phyloP scores from a whole-genome alignment of 2,329 filamentous ascomycete species.

The Pseudocercospora vitis region DNA sequence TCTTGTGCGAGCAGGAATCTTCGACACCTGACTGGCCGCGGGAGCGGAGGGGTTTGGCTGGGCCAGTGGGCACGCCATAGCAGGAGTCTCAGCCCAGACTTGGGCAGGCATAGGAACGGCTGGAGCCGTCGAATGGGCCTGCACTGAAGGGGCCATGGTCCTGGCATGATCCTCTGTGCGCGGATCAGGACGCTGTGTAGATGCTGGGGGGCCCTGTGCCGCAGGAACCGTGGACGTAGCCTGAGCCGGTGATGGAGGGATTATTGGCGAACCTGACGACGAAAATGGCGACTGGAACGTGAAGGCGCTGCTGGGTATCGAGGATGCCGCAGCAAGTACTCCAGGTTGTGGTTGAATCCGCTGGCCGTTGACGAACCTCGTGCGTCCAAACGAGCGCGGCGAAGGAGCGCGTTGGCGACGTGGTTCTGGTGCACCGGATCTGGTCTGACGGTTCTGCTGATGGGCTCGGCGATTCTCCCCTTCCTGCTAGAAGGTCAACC shows the following conservation, averaged over 20 bases:
- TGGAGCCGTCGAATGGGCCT: neutral
- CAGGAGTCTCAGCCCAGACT: no score
- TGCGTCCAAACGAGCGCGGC: constrained; percentile 4
- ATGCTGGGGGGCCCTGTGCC: neutral
- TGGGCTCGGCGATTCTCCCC: neutral
- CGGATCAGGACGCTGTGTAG: neutral
- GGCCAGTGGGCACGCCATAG: no score
- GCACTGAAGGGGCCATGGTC: neutral
- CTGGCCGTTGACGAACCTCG: constrained; percentile 5
- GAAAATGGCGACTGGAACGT: neutral
- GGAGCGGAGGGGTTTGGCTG: no score
- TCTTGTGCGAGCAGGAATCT: no score
- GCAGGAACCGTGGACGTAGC: neutral
- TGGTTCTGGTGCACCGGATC: neutral
- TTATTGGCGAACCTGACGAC: neutral
- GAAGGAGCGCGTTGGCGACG: constrained; percentile 8
- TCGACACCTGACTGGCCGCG: no score
- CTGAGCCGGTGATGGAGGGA: neutral
- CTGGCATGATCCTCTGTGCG: neutral
- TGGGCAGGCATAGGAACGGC: neutral
- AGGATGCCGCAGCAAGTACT: neutral
- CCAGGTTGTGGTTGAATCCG: constrained; percentile 1
- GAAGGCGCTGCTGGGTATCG: neutral
- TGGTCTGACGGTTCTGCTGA: neutral
- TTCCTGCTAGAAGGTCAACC: neutral